These are phyloP conservation scores for Pyricularia grisea DNA, from an alignment of 2,329 filamentous ascomycete species.

Conservation along the genomic window DNA sequence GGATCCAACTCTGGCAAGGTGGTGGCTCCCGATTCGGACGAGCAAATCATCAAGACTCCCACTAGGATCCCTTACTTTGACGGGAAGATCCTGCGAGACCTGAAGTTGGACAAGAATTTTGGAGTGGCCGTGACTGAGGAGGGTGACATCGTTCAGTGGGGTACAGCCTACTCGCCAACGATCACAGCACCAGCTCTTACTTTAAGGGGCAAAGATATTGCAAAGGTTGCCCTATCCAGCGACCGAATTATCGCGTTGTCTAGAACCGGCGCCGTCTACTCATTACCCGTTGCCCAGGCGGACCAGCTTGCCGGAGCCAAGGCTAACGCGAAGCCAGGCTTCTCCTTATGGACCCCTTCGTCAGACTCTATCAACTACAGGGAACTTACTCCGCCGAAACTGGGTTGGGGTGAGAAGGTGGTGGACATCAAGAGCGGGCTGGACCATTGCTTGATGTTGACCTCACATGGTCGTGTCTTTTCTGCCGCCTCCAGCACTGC, in stretches of 20 bases:
- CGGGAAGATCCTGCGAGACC: constrained; percentile 70
- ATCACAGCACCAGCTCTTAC: constrained; percentile 58
- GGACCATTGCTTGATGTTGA: constrained; percentile 81
- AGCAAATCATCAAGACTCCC: constrained; percentile 70
- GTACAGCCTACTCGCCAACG: constrained; percentile 49
- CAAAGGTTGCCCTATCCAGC: constrained; percentile 65
- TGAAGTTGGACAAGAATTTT: constrained; percentile 75
- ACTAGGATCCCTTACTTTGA: constrained; percentile 75
- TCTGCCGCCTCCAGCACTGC: constrained; percentile 74
- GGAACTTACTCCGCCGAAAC: constrained; percentile 52
- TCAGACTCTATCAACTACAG: constrained; percentile 55
- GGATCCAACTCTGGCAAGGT: constrained; percentile 79
- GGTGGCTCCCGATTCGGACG: constrained; percentile 74
- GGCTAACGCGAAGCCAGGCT: constrained; percentile 47
- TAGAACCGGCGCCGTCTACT: constrained; percentile 67
- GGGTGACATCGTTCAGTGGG: constrained; percentile 90
- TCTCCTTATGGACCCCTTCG: constrained; percentile 58
- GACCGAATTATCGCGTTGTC: constrained; percentile 78
- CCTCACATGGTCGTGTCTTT: constrained; percentile 76
- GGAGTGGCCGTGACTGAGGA: constrained; percentile 81
- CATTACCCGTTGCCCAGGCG: constrained; percentile 63
- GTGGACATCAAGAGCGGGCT: constrained; percentile 66
- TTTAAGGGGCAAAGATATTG: constrained; percentile 70
- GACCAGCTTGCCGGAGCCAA: constrained; percentile 63
- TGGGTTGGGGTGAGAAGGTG: constrained; percentile 64